Evolutionary conservation across 805 yeast species (phyloP).

Genomic region (Yamadazyma sp.): DNA sequence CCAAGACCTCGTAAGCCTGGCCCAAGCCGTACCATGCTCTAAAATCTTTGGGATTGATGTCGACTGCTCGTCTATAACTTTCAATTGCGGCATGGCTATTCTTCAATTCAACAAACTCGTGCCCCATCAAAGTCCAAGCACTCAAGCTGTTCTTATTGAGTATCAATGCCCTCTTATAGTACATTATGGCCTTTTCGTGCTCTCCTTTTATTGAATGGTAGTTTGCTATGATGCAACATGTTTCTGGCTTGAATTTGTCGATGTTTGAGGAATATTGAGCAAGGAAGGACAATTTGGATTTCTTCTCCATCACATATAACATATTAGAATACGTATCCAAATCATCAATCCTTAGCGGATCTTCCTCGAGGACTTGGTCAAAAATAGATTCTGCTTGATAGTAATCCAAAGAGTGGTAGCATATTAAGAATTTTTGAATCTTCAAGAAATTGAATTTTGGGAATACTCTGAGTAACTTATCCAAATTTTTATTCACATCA

Average conservation of each 20-base stretch:
- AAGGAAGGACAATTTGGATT: slow-evolving; percentile 75
- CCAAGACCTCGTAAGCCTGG: slow-evolving; percentile 95
- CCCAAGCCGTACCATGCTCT: slow-evolving; percentile 99
- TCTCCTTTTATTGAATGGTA: slow-evolving; percentile 89
- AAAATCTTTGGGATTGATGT: slow-evolving; percentile 83
- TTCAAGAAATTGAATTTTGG: slow-evolving; percentile 75
- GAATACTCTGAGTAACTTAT: slow-evolving; percentile 50
- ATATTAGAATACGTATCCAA: slow-evolving; percentile 93
- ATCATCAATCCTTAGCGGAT: slow-evolving; percentile 88
- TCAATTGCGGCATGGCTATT: slow-evolving; percentile 98
- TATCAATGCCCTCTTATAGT: slow-evolving; percentile 84
- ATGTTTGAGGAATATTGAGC: slow-evolving; percentile 83
- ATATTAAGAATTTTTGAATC: slow-evolving; percentile 78
- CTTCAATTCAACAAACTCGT: slow-evolving; percentile 93
- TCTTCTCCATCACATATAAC: slow-evolving; percentile 88
- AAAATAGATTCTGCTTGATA: slow-evolving; percentile 74
- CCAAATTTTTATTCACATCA: slow-evolving; percentile 37
- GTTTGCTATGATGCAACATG: slow-evolving; percentile 92
- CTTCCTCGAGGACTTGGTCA: slow-evolving; percentile 67
- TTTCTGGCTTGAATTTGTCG: slow-evolving; percentile 88
- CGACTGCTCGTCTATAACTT: slow-evolving; percentile 90
- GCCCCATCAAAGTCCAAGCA: slow-evolving; percentile 99
- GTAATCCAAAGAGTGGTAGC: slow-evolving; percentile 85
- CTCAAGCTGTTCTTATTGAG: slow-evolving; percentile 76
- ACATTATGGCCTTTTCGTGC: slow-evolving; percentile 92